Percentiles rank a stretch among this genome's conserved stretches.
Evolutionary conservation across 805 yeast species (phyloP).

Genomic region (Yarrowia sp.): DNA sequence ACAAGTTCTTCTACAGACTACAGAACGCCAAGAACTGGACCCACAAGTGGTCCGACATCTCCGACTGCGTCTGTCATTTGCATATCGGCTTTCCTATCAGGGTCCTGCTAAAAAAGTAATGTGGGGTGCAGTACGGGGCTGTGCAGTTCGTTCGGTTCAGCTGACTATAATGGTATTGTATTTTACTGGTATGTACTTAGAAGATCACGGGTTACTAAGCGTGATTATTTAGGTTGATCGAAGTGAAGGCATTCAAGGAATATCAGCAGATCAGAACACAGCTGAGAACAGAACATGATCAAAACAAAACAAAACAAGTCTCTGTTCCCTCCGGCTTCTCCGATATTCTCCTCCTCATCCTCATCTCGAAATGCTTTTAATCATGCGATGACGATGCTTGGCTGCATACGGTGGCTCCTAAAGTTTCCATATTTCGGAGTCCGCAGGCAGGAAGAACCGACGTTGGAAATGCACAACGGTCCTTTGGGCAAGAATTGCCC

Average conservation of each 20-base stretch:
- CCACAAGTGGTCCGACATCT: slow-evolving; percentile 12
- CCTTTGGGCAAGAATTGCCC: too few relatives aligned
- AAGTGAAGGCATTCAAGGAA: too few relatives aligned
- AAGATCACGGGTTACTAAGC: too few relatives aligned
- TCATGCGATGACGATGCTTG: neutral
- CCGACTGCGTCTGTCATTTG: neutral
- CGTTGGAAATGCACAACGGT: too few relatives aligned
- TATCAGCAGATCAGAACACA: too few relatives aligned
- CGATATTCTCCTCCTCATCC: too few relatives aligned
- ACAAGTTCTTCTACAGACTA: neutral
- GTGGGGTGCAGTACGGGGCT: neutral
- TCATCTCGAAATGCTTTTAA: neutral
- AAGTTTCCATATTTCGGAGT: neutral
- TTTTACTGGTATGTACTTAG: too few relatives aligned
- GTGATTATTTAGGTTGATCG: too few relatives aligned
- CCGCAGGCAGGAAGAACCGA: neutral
- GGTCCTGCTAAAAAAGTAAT: neutral
- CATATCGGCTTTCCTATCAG: neutral
- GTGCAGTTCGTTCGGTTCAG: too few relatives aligned
- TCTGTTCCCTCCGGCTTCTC: too few relatives aligned
- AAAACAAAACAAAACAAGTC: neutral
- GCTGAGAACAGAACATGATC: too few relatives aligned
- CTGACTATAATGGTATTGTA: too few relatives aligned
- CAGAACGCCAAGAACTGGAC: neutral
- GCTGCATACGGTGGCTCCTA: neutral